Evolutionary conservation across 139 green algal genomes (phyloP), one percentile per base, ranked within the genome.

Genomic region (Chlorella sp.): DNA sequence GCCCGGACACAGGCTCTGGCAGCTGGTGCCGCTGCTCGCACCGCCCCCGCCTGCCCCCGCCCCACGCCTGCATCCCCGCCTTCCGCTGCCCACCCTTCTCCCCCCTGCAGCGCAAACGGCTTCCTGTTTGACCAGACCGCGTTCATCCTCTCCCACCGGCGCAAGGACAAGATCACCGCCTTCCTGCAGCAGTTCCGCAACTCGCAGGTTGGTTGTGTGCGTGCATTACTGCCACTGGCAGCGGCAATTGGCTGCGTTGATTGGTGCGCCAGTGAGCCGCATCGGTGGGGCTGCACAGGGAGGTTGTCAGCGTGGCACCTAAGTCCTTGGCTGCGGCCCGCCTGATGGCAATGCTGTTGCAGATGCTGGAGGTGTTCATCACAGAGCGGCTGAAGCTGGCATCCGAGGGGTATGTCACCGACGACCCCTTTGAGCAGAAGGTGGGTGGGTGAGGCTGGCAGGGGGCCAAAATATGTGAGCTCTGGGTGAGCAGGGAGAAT

Each of bases 341-440:
- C 5, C 48, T 57, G 48, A 57, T 30, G 14, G 22, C 30, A 48
- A 9, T 86, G 34, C 79, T 60, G 78, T 30, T 22, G 15, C 84
- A 97, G 94, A 90, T 97, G 94, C 97, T 94, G 71, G 94, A 96
- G 76, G 91, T 97, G 89, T 97, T 97, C 64, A 86, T 97, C 15
- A 92, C 92, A 34, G 94, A 97, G 90, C 91, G 96, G 26, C 88
- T 97, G 24, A 37, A 85, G 81, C 83, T 95, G 89, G 91, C 91
- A 9, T 83, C 93, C 1, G 76, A 87, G 85, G 81, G 76, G 0
- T 91, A 85, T 48, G 48, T 60, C 2, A 89, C 81, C 5, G 24
- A 83, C 24, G 88, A 95, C 40, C 76, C 88, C 19, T 96, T 96
- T 85, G 94, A 96, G 90, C 36, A 48, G 5, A 90, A 94, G 64